These are phyloP conservation scores for Populus hybrid DNA, from an alignment of 441 rosid species.

Conservation along the genomic window DNA sequence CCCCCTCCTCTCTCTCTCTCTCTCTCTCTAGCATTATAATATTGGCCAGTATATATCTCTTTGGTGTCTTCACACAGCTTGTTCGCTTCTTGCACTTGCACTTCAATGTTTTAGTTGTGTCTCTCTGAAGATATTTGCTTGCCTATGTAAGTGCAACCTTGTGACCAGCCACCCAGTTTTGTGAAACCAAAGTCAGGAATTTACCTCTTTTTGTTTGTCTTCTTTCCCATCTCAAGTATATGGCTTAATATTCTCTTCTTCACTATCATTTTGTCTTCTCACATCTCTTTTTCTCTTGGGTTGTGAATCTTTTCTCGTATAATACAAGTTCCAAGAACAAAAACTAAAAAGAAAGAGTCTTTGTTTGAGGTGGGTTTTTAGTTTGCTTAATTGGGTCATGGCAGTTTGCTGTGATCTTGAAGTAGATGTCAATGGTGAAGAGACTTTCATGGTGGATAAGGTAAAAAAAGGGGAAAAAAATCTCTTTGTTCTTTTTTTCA, in stretches of 20 bases:
- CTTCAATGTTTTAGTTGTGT: slow-evolving; percentile 9
- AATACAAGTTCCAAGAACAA: slow-evolving; percentile 15
- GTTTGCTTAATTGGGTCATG: slow-evolving; percentile 43
- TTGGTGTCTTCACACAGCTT: slow-evolving; percentile 32
- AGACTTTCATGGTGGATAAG: slow-evolving; percentile 74
- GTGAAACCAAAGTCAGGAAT: slow-evolving; percentile 34
- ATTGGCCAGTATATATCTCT: slow-evolving; percentile 11
- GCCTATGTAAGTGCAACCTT: slow-evolving; percentile 26
- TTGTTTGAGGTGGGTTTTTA: slow-evolving; percentile 38
- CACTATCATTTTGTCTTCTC: slow-evolving; percentile 26
- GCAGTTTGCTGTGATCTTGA: slow-evolving; percentile 78
- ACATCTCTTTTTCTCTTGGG: slow-evolving; percentile 25
- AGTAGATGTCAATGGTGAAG: slow-evolving; percentile 93
- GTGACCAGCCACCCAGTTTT: slow-evolving; percentile 31
- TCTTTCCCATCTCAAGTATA: slow-evolving; percentile 39
- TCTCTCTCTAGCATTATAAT: neutral
- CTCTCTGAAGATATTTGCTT: slow-evolving; percentile 23
- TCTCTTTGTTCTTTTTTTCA: neutral
- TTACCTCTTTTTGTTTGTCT: slow-evolving; percentile 47
- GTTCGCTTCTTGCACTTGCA: slow-evolving; percentile 27
- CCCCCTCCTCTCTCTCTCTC: slow-evolving; percentile 2
- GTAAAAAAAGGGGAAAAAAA: slow-evolving; percentile 25
- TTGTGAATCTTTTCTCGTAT: slow-evolving; percentile 10
- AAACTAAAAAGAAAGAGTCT: slow-evolving; percentile 8
- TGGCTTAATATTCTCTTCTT: slow-evolving; percentile 21